A percentile compares a stretch with the other conserved stretches of the same genome.
Conservation (phyloP, 495 filamentous ascomycete species). For the Ramalina peruviana region DNA sequence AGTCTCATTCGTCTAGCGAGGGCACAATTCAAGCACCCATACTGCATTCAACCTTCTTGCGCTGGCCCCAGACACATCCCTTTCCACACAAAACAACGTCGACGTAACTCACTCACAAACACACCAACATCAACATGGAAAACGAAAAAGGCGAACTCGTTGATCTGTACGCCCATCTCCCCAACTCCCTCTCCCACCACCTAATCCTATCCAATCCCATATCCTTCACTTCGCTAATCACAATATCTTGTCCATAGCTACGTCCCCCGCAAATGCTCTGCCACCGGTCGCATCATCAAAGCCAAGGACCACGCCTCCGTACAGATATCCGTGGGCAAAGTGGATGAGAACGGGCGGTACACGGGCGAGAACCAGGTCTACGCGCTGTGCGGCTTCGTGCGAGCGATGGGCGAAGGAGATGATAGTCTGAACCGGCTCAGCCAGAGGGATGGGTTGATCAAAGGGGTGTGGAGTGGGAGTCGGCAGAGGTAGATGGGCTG, state of each 20-base stretch:
- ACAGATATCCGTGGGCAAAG: slow-evolving; percentile 79
- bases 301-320: slow-evolving; percentile 94
- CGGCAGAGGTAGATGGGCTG: slow-evolving; percentile 46
- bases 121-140: slow-evolving; percentile 50
- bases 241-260: slow-evolving; percentile 43
- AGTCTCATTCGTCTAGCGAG: no score
- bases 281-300: slow-evolving; percentile 97
- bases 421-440: slow-evolving; percentile 90
- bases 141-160: slow-evolving; percentile 98
- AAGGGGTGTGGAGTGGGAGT: slow-evolving; percentile 80
- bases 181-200: slow-evolving; percentile 4
- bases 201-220: slow-evolving; percentile 1
- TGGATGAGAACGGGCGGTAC: slow-evolving; percentile 92
- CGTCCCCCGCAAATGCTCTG: slow-evolving; percentile 96
- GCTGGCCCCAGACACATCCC: no score
- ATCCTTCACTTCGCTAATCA: slow-evolving; percentile 8
- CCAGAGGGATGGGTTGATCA: slow-evolving; percentile 90
- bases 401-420: slow-evolving; percentile 94
- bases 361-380: slow-evolving; percentile 95
- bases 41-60: no score
- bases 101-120: no score
- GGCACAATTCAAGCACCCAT: no score
- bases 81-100: no score
- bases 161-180: slow-evolving; percentile 60
- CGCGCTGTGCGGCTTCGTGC: slow-evolving; percentile 93